Conservation (phyloP, 2,329 filamentous ascomycete genomes). For the Calcarisporium arbuscula region DNA sequence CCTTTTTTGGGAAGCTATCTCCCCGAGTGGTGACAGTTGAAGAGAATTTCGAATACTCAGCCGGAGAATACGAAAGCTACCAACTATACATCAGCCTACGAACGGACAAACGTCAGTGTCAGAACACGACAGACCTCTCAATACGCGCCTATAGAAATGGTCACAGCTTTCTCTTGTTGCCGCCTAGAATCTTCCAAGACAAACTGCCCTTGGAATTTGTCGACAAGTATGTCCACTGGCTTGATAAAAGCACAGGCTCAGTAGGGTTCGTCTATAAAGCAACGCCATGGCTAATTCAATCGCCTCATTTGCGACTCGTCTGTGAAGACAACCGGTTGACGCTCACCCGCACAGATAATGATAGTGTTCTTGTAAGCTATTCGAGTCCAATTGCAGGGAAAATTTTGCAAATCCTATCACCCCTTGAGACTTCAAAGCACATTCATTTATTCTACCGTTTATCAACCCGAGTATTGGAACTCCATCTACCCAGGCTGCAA, state of each 20-base stretch:
- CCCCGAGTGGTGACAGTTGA: no score
- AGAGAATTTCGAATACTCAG: no score
- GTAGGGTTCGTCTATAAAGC: conserved; percentile 23
- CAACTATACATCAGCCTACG: no score
- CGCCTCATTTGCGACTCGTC: conserved; percentile 17
- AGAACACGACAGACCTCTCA: no score
- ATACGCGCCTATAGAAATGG: no score
- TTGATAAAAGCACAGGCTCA: conserved; percentile 19
- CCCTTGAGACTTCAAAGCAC: not conserved
- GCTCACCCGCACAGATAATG: conserved; percentile 9
- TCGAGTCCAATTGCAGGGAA: not conserved
- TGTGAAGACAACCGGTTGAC: conserved; percentile 10
- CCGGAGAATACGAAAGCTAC: no score
- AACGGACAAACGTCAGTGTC: no score
- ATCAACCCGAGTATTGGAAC: conserved; percentile 17
- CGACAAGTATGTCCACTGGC: conserved; percentile 38
- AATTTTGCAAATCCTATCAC: not conserved
- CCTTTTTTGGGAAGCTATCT: no score
- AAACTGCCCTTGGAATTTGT: conserved; percentile 30
- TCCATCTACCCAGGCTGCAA: conserved; percentile 40
- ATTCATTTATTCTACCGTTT: conserved; percentile 3
- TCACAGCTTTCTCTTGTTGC: no score
- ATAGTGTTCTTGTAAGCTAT: not conserved
- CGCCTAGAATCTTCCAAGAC: conserved; percentile 18
- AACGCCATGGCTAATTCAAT: conserved; percentile 19